Base-by-base conservation (phyloP, 306 rosid genomes). In the Erythrophleum fordii region DNA sequence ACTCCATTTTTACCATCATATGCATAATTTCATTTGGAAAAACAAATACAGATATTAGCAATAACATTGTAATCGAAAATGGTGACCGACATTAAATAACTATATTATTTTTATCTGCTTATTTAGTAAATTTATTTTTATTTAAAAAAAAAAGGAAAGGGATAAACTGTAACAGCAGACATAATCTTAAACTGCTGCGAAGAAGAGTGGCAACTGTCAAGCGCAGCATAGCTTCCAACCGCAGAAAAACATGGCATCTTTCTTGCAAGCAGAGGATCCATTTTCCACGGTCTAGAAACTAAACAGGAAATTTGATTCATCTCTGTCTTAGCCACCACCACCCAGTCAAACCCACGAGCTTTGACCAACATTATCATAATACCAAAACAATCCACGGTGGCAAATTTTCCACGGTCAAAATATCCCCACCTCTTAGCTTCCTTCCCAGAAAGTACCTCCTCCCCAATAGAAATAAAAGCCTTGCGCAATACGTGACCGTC, bases 311-410 rank as follows among this genome's bases (percentile, higher is more conserved):
- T 37, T 37, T 3, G 42, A 37, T 5, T 9, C 16, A 42, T 56
- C 37, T 20, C 60, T 22, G 60, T 34, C 55, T 83, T 55, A 77
- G 94, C 96, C 92, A 95, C 98, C 94, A 85, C 51, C 70, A 62
- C 44, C 73, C 77, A 81, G 92, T 92, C 97, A 88, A 91, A 92
- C 81, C 80, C 94, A 88, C 89, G 84, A 79, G 76, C 67, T 92
- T 86, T 88, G 97, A 92, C 94, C 85, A 78, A 13, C 29, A 29
- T 75, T 20, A 55, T 9, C 5, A 11, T 52, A 56, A 23, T 18
- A 10, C 11, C 28, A 35, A 16, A 29, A 55, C 1, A 20, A 16
- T 53, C 44, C 23, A 62, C 1, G 46, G 7, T 72, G 78, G 51
- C 65, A 34, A 2, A 42, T 28, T 60, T 86, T 87, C 86, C 56